Conservation (phyloP, 2,329 filamentous ascomycete genomes). For the Cladosporium cucumerinum region DNA sequence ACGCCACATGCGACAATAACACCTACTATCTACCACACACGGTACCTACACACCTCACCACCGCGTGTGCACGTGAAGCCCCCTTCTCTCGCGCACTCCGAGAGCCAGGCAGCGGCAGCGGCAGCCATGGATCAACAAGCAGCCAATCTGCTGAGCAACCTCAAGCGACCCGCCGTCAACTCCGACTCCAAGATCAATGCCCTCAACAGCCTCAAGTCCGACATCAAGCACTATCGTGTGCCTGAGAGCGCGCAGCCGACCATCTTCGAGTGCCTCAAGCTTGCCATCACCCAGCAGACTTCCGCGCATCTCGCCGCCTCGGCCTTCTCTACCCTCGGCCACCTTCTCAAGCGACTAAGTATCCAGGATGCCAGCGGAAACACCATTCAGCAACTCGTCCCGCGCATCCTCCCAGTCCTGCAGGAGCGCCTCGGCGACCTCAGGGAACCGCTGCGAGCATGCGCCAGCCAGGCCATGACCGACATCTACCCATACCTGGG, state of each 20-base stretch:
- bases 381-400: constrained; percentile 61
- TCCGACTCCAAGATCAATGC: constrained; percentile 68
- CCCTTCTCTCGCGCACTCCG: constrained; percentile 1
- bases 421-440: constrained; percentile 83
- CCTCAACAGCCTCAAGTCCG: constrained; percentile 74
- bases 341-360: constrained; percentile 79
- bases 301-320: constrained; percentile 70
- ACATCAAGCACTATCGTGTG: constrained; percentile 90
- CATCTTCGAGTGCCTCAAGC: constrained; percentile 78
- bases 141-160: constrained; percentile 49
- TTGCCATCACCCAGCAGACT: constrained; percentile 72
- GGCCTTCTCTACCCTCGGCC: constrained; percentile 82
- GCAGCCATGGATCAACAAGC: constrained; percentile 56
- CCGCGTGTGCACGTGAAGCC: constrained; percentile 2
- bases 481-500: constrained; percentile 72
- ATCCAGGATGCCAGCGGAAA: constrained; percentile 78
- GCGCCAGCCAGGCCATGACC: constrained; percentile 70
- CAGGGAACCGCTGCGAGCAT: constrained; percentile 76
- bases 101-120: constrained; percentile 5
- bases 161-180: constrained; percentile 62
- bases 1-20: constrained; percentile 11
- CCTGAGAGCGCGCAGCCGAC: constrained; percentile 67
- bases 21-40: neutral
- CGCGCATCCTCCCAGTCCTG: constrained; percentile 68
- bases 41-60: neutral